A percentile compares a stretch with the other conserved stretches of the same genome.
Conservation (phyloP, 1,139 yeast genomes). For the Blastobotrys ciferrii region DNA sequence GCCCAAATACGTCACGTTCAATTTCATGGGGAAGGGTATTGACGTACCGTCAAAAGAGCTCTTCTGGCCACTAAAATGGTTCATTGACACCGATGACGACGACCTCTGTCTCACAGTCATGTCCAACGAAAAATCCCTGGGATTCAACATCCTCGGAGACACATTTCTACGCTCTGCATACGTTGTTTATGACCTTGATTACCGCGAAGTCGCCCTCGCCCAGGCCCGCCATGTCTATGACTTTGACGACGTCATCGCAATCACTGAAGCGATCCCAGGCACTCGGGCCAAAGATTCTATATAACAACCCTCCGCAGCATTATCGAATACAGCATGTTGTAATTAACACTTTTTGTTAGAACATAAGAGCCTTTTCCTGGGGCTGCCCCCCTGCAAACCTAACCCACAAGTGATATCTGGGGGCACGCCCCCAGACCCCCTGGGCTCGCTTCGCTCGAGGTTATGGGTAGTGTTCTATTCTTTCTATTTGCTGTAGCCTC, state of each 20-base stretch:
- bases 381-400: no score
- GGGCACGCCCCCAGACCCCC: no score
- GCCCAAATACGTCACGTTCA: constrained; percentile 35
- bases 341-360: no score
- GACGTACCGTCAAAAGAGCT: constrained; percentile 44
- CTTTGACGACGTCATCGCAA: constrained; percentile 21
- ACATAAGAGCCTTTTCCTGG: no score
- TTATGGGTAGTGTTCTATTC: no score
- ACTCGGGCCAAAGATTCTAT: constrained; percentile 11
- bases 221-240: constrained; percentile 19
- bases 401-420: no score
- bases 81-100: constrained; percentile 21
- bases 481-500: no score
- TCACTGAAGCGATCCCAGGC: constrained; percentile 21
- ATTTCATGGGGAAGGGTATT: constrained; percentile 45
- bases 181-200: constrained; percentile 63
- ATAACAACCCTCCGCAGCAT: no score
- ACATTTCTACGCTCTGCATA: constrained; percentile 71
- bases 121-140: constrained; percentile 26
- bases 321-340: no score
- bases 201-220: constrained; percentile 25
- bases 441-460: no score
- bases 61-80: constrained; percentile 31
- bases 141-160: constrained; percentile 55
- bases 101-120: constrained; percentile 26